phyloP scores from a whole-genome alignment of 2,329 filamentous ascomycete genomes.

The Dothideomycetes sp. region DNA sequence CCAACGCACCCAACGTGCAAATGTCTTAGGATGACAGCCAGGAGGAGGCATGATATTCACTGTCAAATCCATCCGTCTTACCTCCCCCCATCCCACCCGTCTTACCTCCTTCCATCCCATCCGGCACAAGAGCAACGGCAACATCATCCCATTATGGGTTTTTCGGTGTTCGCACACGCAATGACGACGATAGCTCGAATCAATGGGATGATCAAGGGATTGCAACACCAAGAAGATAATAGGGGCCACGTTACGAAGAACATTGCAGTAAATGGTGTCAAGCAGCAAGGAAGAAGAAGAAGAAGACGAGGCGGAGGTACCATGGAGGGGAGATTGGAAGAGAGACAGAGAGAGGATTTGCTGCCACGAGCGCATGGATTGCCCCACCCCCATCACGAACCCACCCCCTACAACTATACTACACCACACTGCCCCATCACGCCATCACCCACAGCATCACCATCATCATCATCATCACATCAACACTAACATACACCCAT shows the following conservation, averaged over 20 bases:
- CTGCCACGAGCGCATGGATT: neutral
- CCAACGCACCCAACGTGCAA: slow-evolving; percentile 8
- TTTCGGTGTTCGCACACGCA: too few species aligned
- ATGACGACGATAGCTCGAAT: too few species aligned
- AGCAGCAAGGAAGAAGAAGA: neutral
- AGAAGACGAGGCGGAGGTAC: too few species aligned
- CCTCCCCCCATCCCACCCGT: neutral
- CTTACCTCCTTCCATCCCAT: too few species aligned
- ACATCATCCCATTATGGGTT: too few species aligned
- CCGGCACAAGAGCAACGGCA: too few species aligned
- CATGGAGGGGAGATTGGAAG: too few species aligned
- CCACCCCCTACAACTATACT: neutral
- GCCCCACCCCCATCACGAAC: neutral
- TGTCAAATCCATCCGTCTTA: neutral
- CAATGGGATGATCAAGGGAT: too few species aligned
- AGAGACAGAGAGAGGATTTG: too few species aligned
- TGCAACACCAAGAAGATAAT: neutral
- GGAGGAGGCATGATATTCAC: neutral
- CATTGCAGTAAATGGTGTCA: slow-evolving; percentile 7
- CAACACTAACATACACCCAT: neutral
- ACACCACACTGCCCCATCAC: slow-evolving; percentile 1
- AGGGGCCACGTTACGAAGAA: slow-evolving; percentile 10
- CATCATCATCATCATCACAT: slow-evolving; percentile 3
- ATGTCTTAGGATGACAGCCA: slow-evolving; percentile 1
- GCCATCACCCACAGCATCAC: neutral